phyloP scores from a whole-genome alignment of 2,329 filamentous ascomycete genomes.

The Penicillium palitans region DNA sequence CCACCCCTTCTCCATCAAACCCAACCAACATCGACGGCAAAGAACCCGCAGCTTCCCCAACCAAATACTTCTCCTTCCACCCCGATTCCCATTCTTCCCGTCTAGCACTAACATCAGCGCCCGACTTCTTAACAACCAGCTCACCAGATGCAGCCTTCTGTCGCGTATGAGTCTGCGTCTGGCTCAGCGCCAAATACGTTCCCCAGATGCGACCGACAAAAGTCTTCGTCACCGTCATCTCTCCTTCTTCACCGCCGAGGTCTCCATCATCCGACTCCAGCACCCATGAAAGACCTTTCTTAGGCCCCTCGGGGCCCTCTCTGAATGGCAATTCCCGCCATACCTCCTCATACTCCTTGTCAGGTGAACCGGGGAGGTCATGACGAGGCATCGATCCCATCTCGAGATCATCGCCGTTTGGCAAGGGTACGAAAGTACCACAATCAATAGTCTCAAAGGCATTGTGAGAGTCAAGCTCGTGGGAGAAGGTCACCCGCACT shows the following conservation, averaged over 20 bases:
- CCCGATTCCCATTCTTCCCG: conserved; percentile 30
- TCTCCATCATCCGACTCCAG: conserved; percentile 27
- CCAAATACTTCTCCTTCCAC: conserved; percentile 22
- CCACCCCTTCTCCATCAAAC: conserved; percentile 14
- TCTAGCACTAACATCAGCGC: conserved; percentile 30
- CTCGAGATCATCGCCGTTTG: conserved; percentile 45
- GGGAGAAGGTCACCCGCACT: conserved; percentile 42
- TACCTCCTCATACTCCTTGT: conserved; percentile 63
- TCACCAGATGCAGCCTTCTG: conserved; percentile 10
- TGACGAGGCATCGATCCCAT: conserved; percentile 42
- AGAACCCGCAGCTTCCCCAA: conserved; percentile 12
- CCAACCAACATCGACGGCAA: conserved; percentile 27
- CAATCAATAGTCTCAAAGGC: conserved; percentile 37
- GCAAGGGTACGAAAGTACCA: conserved; percentile 39
- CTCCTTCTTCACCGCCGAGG: conserved; percentile 15
- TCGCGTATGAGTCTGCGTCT: conserved; percentile 24
- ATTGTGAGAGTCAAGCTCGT: conserved; percentile 42
- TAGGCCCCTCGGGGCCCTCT: conserved; percentile 29
- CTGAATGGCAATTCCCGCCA: conserved; percentile 55
- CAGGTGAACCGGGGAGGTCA: conserved; percentile 34
- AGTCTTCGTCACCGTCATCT: conserved; percentile 26
- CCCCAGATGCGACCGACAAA: conserved; percentile 36
- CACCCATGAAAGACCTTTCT: conserved; percentile 31
- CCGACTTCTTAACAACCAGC: conserved; percentile 22
- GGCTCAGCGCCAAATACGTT: conserved; percentile 31